Percentiles rank a stretch among this genome's conserved stretches.
phyloP scores from a whole-genome alignment of 2,329 filamentous ascomycete species.

The Juglanconis juglandina region DNA sequence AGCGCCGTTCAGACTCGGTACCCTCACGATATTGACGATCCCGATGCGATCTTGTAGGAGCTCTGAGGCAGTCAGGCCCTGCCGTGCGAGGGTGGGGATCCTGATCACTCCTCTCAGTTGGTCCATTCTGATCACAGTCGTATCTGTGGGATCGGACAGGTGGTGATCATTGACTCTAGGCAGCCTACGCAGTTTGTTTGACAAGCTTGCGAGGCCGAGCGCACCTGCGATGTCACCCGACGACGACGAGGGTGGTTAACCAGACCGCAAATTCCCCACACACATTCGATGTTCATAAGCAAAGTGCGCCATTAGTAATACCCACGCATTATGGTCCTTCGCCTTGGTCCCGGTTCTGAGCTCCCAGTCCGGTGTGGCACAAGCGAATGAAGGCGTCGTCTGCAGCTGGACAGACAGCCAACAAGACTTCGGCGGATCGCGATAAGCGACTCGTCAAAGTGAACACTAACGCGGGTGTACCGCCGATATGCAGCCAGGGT shows the following conservation, averaged over 20 bases:
- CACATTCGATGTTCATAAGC: conserved; percentile 4
- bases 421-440: conserved; percentile 13
- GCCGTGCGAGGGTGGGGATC: too few relatives aligned
- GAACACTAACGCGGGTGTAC: conserved; percentile 16
- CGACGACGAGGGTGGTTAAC: not conserved
- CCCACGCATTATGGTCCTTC: not conserved
- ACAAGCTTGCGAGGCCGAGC: not conserved
- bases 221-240: not conserved
- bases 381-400: conserved; percentile 1
- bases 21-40: too few relatives aligned
- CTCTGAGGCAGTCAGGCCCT: too few relatives aligned
- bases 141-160: not conserved
- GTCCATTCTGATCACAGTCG: not conserved
- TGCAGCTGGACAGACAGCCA: not conserved
- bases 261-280: not conserved
- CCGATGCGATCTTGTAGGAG: too few relatives aligned
- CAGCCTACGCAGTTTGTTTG: not conserved
- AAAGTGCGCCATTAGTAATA: conserved; percentile 1
- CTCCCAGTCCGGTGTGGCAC: conserved; percentile 1
- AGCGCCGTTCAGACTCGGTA: too few relatives aligned
- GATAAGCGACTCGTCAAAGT: conserved; percentile 17
- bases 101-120: too few relatives aligned
- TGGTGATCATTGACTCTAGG: not conserved
- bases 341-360: not conserved
- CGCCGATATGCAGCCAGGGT: conserved; percentile 17